Percentiles rank a stretch among this genome's conserved stretches.
These are phyloP conservation scores for Pyrenochaeta sp. DNA, from an alignment of 2,329 filamentous ascomycete species.

Conservation along the genomic window DNA sequence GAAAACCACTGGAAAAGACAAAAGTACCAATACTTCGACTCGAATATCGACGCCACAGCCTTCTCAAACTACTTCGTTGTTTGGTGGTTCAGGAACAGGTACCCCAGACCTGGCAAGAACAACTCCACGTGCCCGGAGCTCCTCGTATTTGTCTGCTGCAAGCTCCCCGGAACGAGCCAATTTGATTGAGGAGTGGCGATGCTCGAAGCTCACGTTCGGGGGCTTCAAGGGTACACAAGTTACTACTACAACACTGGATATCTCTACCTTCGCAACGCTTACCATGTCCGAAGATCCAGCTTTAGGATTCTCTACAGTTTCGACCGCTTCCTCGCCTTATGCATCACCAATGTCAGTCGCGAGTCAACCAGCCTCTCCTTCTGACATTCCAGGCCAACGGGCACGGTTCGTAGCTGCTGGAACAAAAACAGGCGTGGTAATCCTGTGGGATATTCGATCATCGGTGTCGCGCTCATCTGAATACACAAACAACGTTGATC, in stretches of 20 bases:
- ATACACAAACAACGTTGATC: conserved; percentile 68
- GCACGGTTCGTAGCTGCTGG: conserved; percentile 83
- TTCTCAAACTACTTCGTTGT: conserved; percentile 54
- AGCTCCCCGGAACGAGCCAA: conserved; percentile 48
- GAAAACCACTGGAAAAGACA: conserved; percentile 49
- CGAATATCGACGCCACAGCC: conserved; percentile 24
- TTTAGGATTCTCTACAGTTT: conserved; percentile 64
- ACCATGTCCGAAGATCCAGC: conserved; percentile 82
- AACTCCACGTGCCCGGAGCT: conserved; percentile 36
- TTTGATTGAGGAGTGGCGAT: conserved; percentile 70
- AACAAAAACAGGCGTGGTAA: conserved; percentile 77
- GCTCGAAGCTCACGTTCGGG: conserved; percentile 69
- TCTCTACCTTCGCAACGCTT: conserved; percentile 74
- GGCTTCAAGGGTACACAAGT: conserved; percentile 69
- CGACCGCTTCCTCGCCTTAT: conserved; percentile 62
- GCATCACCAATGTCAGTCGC: conserved; percentile 63
- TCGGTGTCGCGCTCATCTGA: conserved; percentile 63
- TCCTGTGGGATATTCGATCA: conserved; percentile 86
- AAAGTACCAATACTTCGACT: conserved; percentile 24
- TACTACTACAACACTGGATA: conserved; percentile 75
- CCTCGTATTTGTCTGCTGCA: conserved; percentile 45
- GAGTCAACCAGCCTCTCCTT: conserved; percentile 53
- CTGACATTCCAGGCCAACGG: conserved; percentile 83
- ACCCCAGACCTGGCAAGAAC: conserved; percentile 28
- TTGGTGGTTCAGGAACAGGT: conserved; percentile 55